Percentiles rank a stretch among this genome's conserved stretches.
Evolutionary conservation across 2,329 filamentous ascomycete genomes (phyloP).

Genomic region (Elsinoe necatrix): DNA sequence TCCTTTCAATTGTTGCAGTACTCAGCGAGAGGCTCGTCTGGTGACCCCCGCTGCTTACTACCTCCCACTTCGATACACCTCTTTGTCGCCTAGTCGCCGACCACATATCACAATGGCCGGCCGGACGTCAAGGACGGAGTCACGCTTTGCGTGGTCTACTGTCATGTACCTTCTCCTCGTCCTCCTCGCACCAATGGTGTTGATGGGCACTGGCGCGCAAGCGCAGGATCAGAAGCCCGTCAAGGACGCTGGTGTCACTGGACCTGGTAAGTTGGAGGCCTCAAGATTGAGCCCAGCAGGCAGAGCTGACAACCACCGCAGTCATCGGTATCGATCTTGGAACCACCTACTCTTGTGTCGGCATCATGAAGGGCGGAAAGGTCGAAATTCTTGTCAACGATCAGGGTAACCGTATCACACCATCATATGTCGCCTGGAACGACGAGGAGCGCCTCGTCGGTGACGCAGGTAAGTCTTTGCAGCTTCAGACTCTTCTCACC

Average conservation of each 20-base stretch:
- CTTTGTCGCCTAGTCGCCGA: background rate
- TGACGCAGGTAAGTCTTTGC: constrained; percentile 55
- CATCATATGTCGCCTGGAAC: constrained; percentile 56
- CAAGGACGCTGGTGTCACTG: constrained; percentile 58
- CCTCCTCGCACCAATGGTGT: constrained; percentile 73
- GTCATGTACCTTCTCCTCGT: constrained; percentile 87
- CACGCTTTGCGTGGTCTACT: constrained; percentile 57
- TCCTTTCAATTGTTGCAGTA: constrained; percentile 8
- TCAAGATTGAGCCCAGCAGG: background rate
- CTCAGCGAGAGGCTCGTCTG: background rate
- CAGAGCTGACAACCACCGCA: constrained; percentile 24
- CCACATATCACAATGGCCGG: constrained; percentile 18
- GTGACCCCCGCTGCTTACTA: constrained; percentile 7
- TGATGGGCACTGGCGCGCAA: constrained; percentile 60
- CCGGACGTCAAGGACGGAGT: constrained; percentile 18
- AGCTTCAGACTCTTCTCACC: no score
- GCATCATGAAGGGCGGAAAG: constrained; percentile 92
- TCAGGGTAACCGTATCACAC: constrained; percentile 93
- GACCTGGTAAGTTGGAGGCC: constrained; percentile 48
- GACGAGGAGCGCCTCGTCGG: constrained; percentile 94
- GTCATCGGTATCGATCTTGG: constrained; percentile 95
- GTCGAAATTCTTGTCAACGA: constrained; percentile 95
- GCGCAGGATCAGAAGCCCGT: constrained; percentile 58
- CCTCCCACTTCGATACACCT: background rate
- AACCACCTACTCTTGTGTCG: constrained; percentile 79